phyloP scores from a whole-genome alignment of 2,329 filamentous ascomycete species.

The Pyrenochaeta sp. region DNA sequence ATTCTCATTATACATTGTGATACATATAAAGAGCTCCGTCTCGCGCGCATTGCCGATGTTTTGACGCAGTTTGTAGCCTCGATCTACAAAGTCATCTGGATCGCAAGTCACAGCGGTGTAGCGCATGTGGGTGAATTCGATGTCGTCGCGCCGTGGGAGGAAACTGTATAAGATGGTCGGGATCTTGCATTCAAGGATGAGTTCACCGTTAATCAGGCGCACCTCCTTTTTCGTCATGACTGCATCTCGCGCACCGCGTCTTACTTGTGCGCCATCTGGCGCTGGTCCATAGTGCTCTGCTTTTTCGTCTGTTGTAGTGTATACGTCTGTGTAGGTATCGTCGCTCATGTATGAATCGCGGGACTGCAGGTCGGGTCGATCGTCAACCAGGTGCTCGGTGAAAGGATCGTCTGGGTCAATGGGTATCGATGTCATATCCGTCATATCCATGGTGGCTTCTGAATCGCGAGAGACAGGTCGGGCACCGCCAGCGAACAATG shows the following conservation, averaged over 20 bases:
- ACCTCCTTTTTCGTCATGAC: conserved; percentile 95
- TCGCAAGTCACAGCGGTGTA: conserved; percentile 99
- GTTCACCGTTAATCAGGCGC: conserved; percentile 93
- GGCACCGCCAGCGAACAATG: conserved; percentile 73
- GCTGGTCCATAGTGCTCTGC: conserved; percentile 86
- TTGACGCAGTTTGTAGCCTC: conserved; percentile 92
- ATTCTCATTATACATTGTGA: conserved; percentile 99
- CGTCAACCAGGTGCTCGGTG: conserved; percentile 63
- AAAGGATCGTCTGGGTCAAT: conserved; percentile 75
- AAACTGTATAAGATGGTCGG: conserved; percentile 98
- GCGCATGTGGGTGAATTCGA: conserved; percentile 98
- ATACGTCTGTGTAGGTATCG: conserved; percentile 65
- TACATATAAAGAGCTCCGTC: conserved; percentile 93
- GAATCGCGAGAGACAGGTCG: conserved; percentile 56
- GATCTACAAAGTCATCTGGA: conserved; percentile 88
- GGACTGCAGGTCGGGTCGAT: conserved; percentile 67
- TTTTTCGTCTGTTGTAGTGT: conserved; percentile 62
- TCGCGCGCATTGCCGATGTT: conserved; percentile 88
- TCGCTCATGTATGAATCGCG: conserved; percentile 71
- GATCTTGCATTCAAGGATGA: conserved; percentile 98
- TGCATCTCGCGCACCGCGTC: conserved; percentile 84
- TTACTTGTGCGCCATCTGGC: conserved; percentile 84
- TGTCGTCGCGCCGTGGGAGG: conserved; percentile 87
- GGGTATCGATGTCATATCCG: conserved; percentile 77
- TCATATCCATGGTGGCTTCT: conserved; percentile 64